Evolutionary conservation across 169 alveolate species (phyloP), one percentile per base, ranked within the genome.

Genomic region (Besnoitia besnoiti): DNA sequence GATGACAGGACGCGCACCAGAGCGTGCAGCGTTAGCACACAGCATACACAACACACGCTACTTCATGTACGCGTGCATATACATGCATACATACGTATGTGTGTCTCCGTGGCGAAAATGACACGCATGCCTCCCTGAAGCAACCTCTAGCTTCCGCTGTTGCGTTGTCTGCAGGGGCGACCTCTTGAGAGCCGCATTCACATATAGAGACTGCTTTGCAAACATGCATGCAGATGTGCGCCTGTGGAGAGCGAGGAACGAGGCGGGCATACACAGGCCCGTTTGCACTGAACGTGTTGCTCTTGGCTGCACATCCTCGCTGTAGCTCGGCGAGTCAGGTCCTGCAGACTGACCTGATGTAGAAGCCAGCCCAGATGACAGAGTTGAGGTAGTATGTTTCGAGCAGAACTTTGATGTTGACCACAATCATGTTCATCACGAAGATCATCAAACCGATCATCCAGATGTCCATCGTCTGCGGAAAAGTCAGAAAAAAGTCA

Each of bases 381-480:
- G 90, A 12, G 50, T 19, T 85, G 42, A 85, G 55, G 77, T 85
- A 85, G 50, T 33, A n/a, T 8, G 79, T 85, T 24, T 85, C 91
- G 47, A 85, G 49, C 7, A 85, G 91, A 12, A 85, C 85, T 33
- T 85, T 85, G 44, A 85, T 35, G 84, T 85, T 85, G 47, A 85
- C 91, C 30, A 85, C 91, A 12, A 85, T 37, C 85, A 85, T 62
- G 49, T 21, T 85, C 73, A 85, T 24, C 47, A 67, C 51, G 51
- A 61, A 85, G 39, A 62, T 67, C 24, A 85, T 3, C 55, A 42
- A 30, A 19, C 91, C 91, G 30, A 39, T 16, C 91, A 62, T 85
- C 91, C 91, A 85, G 49, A 85, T 0, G 62, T 67, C 88, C n/a
- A 75, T 37, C 39, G 87, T 73, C 92, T 67, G 92, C 91, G 35